Conservation (phyloP, 768 basidiomycete genomes). For the Boletus tylopilopsis region DNA sequence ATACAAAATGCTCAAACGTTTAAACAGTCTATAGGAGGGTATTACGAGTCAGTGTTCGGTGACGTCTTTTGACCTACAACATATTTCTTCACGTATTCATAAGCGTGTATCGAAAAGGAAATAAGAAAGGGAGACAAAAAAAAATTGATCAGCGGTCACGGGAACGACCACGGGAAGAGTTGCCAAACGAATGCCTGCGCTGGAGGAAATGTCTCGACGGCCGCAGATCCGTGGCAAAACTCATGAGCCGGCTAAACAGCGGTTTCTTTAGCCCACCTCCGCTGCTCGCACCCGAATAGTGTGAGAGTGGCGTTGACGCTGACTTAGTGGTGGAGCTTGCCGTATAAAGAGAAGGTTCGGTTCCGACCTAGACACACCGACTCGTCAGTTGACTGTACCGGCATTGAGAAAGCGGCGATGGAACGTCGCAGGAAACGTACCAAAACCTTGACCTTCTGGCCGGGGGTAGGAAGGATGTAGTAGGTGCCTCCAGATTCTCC, state of each 20-base stretch:
- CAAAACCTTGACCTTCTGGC: constrained; percentile 73
- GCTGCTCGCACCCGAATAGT: constrained; percentile 23
- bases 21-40: constrained; percentile 22
- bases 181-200: constrained; percentile 48
- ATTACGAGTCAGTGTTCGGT: constrained; percentile 12
- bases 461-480: constrained; percentile 65
- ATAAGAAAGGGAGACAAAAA: background rate
- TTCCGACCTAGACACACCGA: constrained; percentile 33
- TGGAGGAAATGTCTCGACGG: constrained; percentile 40
- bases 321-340: constrained; percentile 58
- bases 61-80: constrained; percentile 1
- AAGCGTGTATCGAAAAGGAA: constrained; percentile 1
- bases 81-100: constrained; percentile 13
- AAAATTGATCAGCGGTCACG: constrained; percentile 17
- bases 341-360: constrained; percentile 52
- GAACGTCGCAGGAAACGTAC: constrained; percentile 42
- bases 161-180: constrained; percentile 18
- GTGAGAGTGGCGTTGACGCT: constrained; percentile 47
- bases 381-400: constrained; percentile 26
- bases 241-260: constrained; percentile 60
- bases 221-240: constrained; percentile 44
- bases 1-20: constrained; percentile 16
- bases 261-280: constrained; percentile 44
- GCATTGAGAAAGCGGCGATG: constrained; percentile 5
- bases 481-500: constrained; percentile 66